These are phyloP conservation scores for Aspergillus saccharolyticus DNA, from an alignment of 495 filamentous ascomycete genomes.

Conservation along the genomic window DNA sequence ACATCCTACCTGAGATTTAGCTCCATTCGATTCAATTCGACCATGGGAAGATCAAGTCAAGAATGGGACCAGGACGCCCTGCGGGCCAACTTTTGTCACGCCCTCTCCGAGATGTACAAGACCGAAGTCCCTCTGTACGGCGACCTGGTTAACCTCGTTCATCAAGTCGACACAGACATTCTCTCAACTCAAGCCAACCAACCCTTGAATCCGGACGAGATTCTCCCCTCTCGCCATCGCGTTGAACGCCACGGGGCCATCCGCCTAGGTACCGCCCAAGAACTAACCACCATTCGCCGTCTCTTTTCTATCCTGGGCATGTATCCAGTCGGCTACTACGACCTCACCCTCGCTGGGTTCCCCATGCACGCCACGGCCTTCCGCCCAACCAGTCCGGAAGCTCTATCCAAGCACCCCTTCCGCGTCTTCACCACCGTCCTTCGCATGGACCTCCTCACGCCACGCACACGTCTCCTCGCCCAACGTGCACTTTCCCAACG, in stretches of 20 bases:
- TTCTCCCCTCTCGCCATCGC: conserved; percentile 27
- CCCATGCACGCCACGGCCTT: conserved; percentile 44
- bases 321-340: conserved; percentile 43
- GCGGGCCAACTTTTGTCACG: conserved; percentile 30
- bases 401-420: conserved; percentile 34
- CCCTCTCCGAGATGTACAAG: conserved; percentile 40
- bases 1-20: not conserved
- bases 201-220: conserved; percentile 22
- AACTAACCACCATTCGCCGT: conserved; percentile 33
- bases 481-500: conserved; percentile 25
- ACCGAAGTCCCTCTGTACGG: conserved; percentile 39
- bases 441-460: conserved; percentile 32
- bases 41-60: not conserved
- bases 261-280: conserved; percentile 34
- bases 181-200: conserved; percentile 9
- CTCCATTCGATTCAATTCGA: not conserved
- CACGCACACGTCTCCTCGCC: conserved; percentile 22
- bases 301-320: conserved; percentile 41
- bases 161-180: conserved; percentile 25
- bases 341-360: conserved; percentile 34
- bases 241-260: conserved; percentile 44
- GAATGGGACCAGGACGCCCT: conserved; percentile 23
- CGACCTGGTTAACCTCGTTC: conserved; percentile 31
- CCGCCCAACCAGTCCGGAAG: conserved; percentile 25
- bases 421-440: conserved; percentile 41